These are phyloP conservation scores for Adansonia grandidieri DNA, from an alignment of 441 rosid species.

Conservation along the genomic window DNA sequence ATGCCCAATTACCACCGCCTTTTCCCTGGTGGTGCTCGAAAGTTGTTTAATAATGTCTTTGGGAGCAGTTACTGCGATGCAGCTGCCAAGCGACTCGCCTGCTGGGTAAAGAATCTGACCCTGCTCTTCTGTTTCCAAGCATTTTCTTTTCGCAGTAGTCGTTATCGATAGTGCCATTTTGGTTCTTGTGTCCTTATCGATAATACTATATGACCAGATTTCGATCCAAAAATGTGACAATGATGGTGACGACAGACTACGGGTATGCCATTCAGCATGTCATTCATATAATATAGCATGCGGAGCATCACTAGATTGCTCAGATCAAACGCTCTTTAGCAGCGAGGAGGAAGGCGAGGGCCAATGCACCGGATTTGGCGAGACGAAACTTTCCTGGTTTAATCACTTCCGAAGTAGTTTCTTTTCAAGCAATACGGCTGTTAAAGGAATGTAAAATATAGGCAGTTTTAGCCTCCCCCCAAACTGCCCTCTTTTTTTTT, in stretches of 20 bases:
- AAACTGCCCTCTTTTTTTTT: not conserved
- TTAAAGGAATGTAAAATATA: constrained; percentile 59
- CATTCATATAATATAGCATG: constrained; percentile 88
- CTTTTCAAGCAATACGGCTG: constrained; percentile 43
- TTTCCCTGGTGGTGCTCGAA: constrained; percentile 87
- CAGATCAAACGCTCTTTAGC: constrained; percentile 95
- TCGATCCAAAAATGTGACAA: constrained; percentile 94
- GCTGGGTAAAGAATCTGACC: constrained; percentile 69
- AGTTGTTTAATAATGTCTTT: constrained; percentile 71
- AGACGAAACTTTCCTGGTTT: constrained; percentile 56
- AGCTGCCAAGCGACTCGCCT: constrained; percentile 90
- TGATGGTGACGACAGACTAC: constrained; percentile 90
- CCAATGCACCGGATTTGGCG: constrained; percentile 90
- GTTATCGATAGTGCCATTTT: not conserved
- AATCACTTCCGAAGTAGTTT: constrained; percentile 54
- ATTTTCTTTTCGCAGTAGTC: not conserved
- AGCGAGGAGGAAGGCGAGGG: constrained; percentile 69
- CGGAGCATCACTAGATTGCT: constrained; percentile 95
- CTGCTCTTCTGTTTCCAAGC: not conserved
- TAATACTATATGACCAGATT: constrained; percentile 53
- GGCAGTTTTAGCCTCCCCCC: constrained; percentile 45
- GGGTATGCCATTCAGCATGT: constrained; percentile 96
- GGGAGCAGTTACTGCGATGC: constrained; percentile 84
- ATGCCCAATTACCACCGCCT: constrained; percentile 94
- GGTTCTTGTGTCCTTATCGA: not conserved